phyloP scores from a whole-genome alignment of 1,284 basidiomycete species.

The Pyrrhoderma lamaoense region DNA sequence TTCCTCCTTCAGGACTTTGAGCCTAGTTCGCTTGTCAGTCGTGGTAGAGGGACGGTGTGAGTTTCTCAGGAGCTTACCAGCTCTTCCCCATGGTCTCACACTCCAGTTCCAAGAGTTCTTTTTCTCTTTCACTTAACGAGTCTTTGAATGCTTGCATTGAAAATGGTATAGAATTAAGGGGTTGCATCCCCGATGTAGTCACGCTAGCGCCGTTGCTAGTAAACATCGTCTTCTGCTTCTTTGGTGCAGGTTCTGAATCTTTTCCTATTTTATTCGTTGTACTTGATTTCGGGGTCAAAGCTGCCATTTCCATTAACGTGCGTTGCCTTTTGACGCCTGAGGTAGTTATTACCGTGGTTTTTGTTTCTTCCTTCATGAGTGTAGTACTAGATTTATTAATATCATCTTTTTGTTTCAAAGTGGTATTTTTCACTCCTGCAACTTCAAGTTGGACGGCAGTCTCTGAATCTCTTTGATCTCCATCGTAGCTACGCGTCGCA shows the following conservation, averaged over 20 bases:
- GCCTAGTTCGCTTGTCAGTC: constrained; percentile 33
- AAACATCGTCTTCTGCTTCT: too few species aligned
- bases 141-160: constrained; percentile 49
- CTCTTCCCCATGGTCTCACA: constrained; percentile 65
- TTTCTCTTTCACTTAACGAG: constrained; percentile 52
- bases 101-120: constrained; percentile 54
- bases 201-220: too few species aligned
- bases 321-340: constrained; percentile 50
- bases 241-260: too few species aligned
- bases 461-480: not conserved
- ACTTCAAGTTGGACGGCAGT: constrained; percentile 49
- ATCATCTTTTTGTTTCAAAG: constrained; percentile 14
- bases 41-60: too few species aligned
- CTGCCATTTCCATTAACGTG: constrained; percentile 59
- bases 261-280: too few species aligned
- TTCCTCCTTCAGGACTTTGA: constrained; percentile 66
- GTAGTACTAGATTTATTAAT: constrained; percentile 10
- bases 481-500: constrained; percentile 5
- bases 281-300: constrained; percentile 28
- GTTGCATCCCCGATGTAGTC: constrained; percentile 26
- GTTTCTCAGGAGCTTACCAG: constrained; percentile 40
- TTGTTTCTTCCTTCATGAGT: constrained; percentile 2
- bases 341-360: constrained; percentile 19
- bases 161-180: constrained; percentile 65
- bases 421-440: constrained; percentile 31